phyloP scores from a whole-genome alignment of 352 stramenopile species.

The Globisporangium echinulatum region DNA sequence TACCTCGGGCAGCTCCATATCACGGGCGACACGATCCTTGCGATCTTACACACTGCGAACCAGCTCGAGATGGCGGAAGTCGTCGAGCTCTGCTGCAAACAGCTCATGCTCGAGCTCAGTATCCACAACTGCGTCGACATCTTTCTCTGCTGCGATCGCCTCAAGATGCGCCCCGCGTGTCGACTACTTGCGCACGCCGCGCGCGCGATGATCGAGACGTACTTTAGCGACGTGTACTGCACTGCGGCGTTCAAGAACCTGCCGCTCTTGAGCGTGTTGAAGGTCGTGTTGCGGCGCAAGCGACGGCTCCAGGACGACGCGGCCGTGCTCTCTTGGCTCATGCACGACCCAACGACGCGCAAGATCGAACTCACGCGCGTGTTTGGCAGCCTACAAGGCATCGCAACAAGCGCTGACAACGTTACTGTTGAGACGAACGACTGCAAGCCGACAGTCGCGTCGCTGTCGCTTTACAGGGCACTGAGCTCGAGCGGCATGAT shows the following conservation, averaged over 20 bases:
- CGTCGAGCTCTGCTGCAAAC: slow-evolving; percentile 65
- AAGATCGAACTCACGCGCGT: slow-evolving; percentile 23
- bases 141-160: slow-evolving; percentile 53
- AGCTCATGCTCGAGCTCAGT: slow-evolving; percentile 63
- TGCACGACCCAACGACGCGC: slow-evolving; percentile 33
- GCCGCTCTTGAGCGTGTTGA: slow-evolving; percentile 27
- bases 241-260: slow-evolving; percentile 58
- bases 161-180: slow-evolving; percentile 45
- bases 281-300: slow-evolving; percentile 36
- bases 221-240: slow-evolving; percentile 43
- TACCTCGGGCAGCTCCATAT: slow-evolving; percentile 56
- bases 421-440: background rate
- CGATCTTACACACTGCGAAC: slow-evolving; percentile 57
- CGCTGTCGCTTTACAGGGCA: slow-evolving; percentile 13
- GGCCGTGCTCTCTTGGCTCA: slow-evolving; percentile 41
- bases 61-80: slow-evolving; percentile 64
- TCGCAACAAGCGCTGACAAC: background rate
- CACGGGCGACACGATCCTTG: slow-evolving; percentile 50
- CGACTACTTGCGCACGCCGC: slow-evolving; percentile 46
- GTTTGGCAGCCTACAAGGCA: slow-evolving; percentile 5
- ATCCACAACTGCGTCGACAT: slow-evolving; percentile 71
- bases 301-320: slow-evolving; percentile 24
- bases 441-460: slow-evolving; percentile 3
- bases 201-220: slow-evolving; percentile 57
- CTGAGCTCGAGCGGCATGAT: slow-evolving; percentile 29